Evolutionary conservation across 129 eudicot genomes (phyloP), one percentile per base, ranked within the genome.

Genomic region (Logfia minima): DNA sequence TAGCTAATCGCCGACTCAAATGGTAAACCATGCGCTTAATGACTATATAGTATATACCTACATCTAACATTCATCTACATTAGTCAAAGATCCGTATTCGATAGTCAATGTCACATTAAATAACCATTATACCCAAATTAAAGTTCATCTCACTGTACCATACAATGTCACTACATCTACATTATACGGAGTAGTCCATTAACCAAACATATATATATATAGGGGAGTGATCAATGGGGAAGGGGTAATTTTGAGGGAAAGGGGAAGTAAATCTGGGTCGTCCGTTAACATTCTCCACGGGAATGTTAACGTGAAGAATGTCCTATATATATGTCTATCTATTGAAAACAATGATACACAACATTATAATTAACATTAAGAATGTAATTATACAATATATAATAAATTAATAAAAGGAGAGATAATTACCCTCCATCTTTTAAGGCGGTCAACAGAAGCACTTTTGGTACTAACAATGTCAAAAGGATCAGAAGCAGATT

Each of bases 401-500:
- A 39, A 39, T 39, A 8, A 39, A 39, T 39, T 2, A 48, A 14
- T 14, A 48, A 48, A 48, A 14, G 62, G 18, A 11, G 31, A 9
- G 31, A 3, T 18, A 34, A 84, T 37, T 84, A 90, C 98, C 85
- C 98, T 85, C 98, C 98, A 93, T 71, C 97, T 76, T 34, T 52
- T 89, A 67, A 93, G 89, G 6, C 96, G 87, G 43, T 93, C 91
- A 67, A 90, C 77, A 1, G 98, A 86, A 77, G 97, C 97, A 39
- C 92, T 79, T 75, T 93, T 93, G n/a, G 97, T 93, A 18, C 92
- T 78, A 8, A 77, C 74, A 28, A 93, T 88, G 69, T 88, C 88
- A 71, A 93, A 93, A 8, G 97, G 96, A 19, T 87, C 90, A 0
- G 76, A 75, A 59, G 32, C 35, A 19, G 41, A 75, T 29, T 71